Base-by-base conservation (phyloP, 1,284 basidiomycete genomes). In the Apiotrichum domesticum region DNA sequence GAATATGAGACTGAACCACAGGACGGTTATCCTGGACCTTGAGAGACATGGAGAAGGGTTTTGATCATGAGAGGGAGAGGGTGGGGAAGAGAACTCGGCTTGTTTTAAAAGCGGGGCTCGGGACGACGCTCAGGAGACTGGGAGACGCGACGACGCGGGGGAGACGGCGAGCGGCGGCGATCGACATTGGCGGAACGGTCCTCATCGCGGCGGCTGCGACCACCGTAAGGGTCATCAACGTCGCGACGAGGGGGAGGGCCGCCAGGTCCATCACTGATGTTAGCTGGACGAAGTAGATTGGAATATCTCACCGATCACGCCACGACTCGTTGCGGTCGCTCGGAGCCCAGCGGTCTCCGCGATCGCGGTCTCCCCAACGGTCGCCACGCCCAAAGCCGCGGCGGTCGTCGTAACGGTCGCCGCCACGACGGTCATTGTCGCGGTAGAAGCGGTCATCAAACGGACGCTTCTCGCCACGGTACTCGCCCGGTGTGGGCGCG, bases 401-500 rank as follows among this genome's bases (percentile, higher is more conserved):
- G 35, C 66, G 63, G 51, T 69, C 68, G 32, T 57, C 59, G 15
- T 51, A 57, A 14, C 60, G 56, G 54, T 57, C 55, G 46, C 58
- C 58, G 33, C 74, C 65, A 67, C 82, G 81, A 2, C 75, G 45
- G 52, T 43, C 46, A 29, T 48, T 43, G 21, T 21, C 21, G 39
- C 40, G 40, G 35, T 80, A 76, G 54, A 79, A 73, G 46, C 75
- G 68, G 54, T 75, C 68, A 45, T 74, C 74, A 34, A 78, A 75
- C 68, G 83, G 82, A 2, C 88, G 86, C 65, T 88, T 86, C 67
- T 90, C 87, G 14, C 93, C 92, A 87, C 94, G 94, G 79, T 98
- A 98, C 78, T 97, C 90, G 62, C 95, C 95, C 4, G 96, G 95
- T 13, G 95, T 98, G 9, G 96, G 91, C 13, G 89, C 86, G 77